Base-by-base conservation (phyloP, 495 filamentous ascomycete species). In the Annulohypoxylon bovei region DNA sequence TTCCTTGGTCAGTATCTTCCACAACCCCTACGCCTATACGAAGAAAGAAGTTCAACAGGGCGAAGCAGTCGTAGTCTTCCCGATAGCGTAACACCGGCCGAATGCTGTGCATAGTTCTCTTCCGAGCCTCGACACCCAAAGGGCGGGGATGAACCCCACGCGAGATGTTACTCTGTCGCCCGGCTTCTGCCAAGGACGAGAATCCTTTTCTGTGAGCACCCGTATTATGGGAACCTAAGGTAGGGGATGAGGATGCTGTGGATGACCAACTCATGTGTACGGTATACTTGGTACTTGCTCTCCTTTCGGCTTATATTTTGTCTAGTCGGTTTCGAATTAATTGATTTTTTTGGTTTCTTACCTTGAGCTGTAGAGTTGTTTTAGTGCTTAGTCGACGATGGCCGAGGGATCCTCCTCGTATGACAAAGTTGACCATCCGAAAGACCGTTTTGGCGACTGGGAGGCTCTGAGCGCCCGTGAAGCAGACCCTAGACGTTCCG, bases 101-200 rank as follows among this genome's bases (percentile, higher is more conserved):
- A 37, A 72, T 72, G 69, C n/a, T 57, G 69, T 72, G 53, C 46
- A 23, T 60, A 60, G 53, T 28, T 55, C 47, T 60, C 50, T 63
- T 30, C 64, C 69, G 64, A 72, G 30, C 20, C 28, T 72, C 53
- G 69, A 67, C 67, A 55, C 59, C 69, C 40, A 12, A 63, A 60
- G 23, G 55, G 37, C 59, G 67, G 47, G 69, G 69, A 60, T 72
- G 39, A 59, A 62, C 64, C 60, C 64, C 39, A 54, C 39, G 22
- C 16, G 6, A 42, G 27, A 56, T 63, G 59, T 58, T 58, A 42
- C 25, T 44, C 59, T 27, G 12, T 64, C 59, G 69, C 69, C 69
- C 69, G 69, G 54, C 64, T 61, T 67, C 53, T 56, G 30, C 56
- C 58, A 54, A 67, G 54, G 46, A 64, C 69, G 69, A 67, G 59